Evolutionary conservation across 2,329 filamentous ascomycete species (phyloP).

Genomic region (Aspergillus calidoustus): DNA sequence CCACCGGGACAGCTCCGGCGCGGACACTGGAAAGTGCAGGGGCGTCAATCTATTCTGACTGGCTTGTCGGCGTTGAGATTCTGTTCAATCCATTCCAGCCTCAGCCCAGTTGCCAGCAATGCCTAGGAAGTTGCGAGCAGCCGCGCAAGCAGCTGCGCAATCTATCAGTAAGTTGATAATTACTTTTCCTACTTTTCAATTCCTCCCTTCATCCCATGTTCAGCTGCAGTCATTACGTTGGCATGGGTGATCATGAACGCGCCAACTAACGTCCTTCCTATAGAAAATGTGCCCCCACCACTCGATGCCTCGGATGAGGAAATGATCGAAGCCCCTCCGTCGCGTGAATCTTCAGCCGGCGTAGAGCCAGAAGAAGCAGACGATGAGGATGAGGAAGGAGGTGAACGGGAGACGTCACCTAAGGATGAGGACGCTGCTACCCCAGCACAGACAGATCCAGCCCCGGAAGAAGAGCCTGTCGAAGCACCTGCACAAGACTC

Average conservation of each 20-base stretch:
- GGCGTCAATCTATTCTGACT: constrained; percentile 18
- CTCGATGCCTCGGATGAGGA: constrained; percentile 53
- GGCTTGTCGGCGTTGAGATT: constrained; percentile 8
- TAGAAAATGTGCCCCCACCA: constrained; percentile 49
- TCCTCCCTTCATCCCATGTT: constrained; percentile 5
- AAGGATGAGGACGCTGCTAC: constrained; percentile 34
- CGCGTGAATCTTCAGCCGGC: constrained; percentile 37
- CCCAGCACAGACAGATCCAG: constrained; percentile 33
- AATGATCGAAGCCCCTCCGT: constrained; percentile 44
- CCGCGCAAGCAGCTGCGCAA: constrained; percentile 53
- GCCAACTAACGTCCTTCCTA: constrained; percentile 24
- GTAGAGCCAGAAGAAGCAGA: constrained; percentile 36
- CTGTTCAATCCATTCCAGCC: constrained; percentile 6
- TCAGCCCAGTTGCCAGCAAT: constrained; percentile 37
- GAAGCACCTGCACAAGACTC: constrained; percentile 48
- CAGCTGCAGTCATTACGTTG: neutral
- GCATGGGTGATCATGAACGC: constrained; percentile 11
- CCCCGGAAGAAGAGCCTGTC: constrained; percentile 50
- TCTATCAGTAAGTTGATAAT: constrained; percentile 45
- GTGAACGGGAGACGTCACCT: constrained; percentile 36
- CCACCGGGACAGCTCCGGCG: constrained; percentile 14
- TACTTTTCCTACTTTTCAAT: neutral
- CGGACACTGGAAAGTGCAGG: constrained; percentile 19
- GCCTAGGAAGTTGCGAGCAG: constrained; percentile 51
- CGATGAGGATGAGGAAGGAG: constrained; percentile 41